These are phyloP conservation scores for Eimeria praecox DNA, from an alignment of 169 alveolate species.

Conservation along the genomic window DNA sequence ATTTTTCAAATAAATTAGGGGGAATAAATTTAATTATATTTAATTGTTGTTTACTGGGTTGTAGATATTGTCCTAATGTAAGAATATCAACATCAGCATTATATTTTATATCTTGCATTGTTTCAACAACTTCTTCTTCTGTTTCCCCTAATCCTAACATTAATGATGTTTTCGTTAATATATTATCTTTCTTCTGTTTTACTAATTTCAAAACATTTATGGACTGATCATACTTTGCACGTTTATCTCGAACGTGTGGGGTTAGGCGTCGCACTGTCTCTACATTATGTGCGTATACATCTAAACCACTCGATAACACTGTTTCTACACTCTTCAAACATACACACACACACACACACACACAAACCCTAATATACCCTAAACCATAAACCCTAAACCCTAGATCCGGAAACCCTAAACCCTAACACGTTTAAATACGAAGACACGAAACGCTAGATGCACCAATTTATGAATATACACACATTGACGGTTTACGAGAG, in stretches of 20 bases:
- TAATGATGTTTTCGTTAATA: constrained; percentile 86
- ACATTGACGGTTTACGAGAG: too few species aligned
- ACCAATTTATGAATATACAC: neutral
- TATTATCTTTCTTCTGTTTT: constrained; percentile 83
- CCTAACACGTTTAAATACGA: too few species aligned
- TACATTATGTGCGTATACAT: constrained; percentile 88
- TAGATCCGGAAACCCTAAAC: neutral
- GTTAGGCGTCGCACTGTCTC: constrained; percentile 87
- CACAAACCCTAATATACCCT: constrained; percentile 79
- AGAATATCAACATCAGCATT: constrained; percentile 83
- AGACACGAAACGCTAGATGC: neutral
- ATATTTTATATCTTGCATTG: constrained; percentile 81
- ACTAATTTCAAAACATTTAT: constrained; percentile 83
- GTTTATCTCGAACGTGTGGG: constrained; percentile 85
- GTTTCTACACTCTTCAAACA: too few species aligned
- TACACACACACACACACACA: too few species aligned
- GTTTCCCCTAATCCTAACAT: constrained; percentile 89
- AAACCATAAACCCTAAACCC: constrained; percentile 46
- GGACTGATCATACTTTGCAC: constrained; percentile 84
- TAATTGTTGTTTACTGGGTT: constrained; percentile 86
- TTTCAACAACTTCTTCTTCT: constrained; percentile 82
- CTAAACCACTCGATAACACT: constrained; percentile 88
- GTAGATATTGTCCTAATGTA: constrained; percentile 86
- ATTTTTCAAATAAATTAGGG: constrained; percentile 83
- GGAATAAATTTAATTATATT: constrained; percentile 84